phyloP scores from a whole-genome alignment of 192 early-diverging fungal species.

The Gigaspora rosea region DNA sequence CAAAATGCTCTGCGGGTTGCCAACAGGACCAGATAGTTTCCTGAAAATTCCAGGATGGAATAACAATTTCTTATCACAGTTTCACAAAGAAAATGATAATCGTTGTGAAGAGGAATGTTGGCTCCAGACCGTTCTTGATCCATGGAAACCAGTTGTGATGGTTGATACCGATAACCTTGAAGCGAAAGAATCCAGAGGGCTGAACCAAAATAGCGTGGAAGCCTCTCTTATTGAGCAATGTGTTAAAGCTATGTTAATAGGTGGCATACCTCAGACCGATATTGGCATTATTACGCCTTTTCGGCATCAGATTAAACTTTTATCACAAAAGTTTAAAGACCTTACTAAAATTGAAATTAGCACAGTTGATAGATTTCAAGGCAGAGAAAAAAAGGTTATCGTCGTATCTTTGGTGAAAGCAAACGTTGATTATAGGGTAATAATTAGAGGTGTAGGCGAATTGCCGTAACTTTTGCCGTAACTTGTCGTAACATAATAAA shows the following conservation, averaged over 20 bases:
- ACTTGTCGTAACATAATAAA: too few species aligned
- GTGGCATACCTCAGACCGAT: conserved; percentile 64
- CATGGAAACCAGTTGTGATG: conserved; percentile 71
- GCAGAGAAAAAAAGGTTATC: conserved; percentile 90
- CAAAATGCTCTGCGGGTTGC: conserved; percentile 73
- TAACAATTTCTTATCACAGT: conserved; percentile 33
- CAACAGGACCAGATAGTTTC: conserved; percentile 57
- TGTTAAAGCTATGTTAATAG: conserved; percentile 56
- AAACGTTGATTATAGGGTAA: conserved; percentile 65
- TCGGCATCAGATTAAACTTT: conserved; percentile 65
- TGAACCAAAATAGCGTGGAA: conserved; percentile 75
- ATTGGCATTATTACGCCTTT: conserved; percentile 90
- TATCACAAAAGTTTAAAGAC: conserved; percentile 45
- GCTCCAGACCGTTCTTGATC: conserved; percentile 66
- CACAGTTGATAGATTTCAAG: conserved; percentile 94
- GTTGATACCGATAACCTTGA: conserved; percentile 76
- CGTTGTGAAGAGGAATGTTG: conserved; percentile 51
- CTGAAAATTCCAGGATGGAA: conserved; percentile 46
- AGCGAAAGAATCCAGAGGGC: conserved; percentile 58
- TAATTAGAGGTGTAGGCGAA: too few species aligned
- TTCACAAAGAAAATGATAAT: neutral
- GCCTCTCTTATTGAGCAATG: conserved; percentile 57
- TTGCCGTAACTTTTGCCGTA: too few species aligned
- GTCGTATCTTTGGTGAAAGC: conserved; percentile 87
- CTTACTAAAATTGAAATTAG: conserved; percentile 64